Percentiles rank a stretch among this genome's conserved stretches.
Conservation (phyloP, 2,329 filamentous ascomycete species). For the Venturia nashicola region DNA sequence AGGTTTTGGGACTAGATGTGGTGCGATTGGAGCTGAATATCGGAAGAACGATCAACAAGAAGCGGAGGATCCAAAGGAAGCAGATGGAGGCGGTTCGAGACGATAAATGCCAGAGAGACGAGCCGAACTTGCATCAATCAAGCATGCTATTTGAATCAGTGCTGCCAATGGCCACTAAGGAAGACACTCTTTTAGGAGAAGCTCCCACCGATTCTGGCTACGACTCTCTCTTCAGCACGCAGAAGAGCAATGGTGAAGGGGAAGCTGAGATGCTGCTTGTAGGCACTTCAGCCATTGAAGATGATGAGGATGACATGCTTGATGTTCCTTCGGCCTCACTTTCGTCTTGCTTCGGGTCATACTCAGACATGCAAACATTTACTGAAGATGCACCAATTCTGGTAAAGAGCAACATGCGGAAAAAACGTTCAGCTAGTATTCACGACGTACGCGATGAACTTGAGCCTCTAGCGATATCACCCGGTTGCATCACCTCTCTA, state of each 20-base stretch:
- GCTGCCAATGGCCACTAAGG: not conserved
- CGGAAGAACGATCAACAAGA: not conserved
- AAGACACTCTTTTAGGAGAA: not conserved
- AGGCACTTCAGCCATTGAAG: not conserved
- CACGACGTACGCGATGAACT: not conserved
- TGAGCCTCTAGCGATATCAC: not conserved
- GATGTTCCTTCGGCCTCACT: not conserved
- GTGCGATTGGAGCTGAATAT: slow-evolving; percentile 16
- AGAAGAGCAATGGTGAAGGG: not conserved
- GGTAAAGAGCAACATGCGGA: not conserved
- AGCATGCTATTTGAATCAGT: not conserved
- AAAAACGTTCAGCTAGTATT: not conserved
- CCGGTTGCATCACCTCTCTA: slow-evolving; percentile 14
- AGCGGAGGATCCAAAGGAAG: not conserved
- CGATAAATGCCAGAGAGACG: not conserved
- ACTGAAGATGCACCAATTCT: not conserved
- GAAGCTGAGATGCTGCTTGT: not conserved
- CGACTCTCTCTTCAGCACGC: slow-evolving; percentile 10
- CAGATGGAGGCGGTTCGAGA: not conserved
- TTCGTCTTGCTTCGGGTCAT: not conserved
- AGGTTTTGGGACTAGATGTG: slow-evolving; percentile 16
- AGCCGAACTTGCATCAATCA: not conserved
- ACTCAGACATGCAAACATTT: not conserved
- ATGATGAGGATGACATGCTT: not conserved
- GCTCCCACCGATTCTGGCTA: not conserved